Evolutionary conservation across 2,329 filamentous ascomycete species (phyloP).

Genomic region (Mycogone perniciosa): DNA sequence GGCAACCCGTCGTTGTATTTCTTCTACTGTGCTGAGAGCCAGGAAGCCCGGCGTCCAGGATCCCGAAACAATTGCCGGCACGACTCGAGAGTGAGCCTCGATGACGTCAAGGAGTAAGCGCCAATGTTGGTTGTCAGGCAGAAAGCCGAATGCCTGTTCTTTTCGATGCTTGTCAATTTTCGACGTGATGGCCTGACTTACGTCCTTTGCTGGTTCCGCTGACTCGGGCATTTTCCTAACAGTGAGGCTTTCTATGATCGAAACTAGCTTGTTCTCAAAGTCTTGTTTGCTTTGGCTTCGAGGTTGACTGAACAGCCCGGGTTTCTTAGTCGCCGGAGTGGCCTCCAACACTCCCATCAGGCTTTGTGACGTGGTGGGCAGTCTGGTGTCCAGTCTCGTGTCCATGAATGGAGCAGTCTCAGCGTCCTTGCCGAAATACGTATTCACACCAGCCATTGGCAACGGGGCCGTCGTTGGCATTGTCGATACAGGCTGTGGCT

Average conservation of each 20-base stretch:
- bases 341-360: neutral
- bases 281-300: slow-evolving; percentile 18
- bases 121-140: slow-evolving; percentile 32
- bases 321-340: neutral
- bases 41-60: slow-evolving; percentile 22
- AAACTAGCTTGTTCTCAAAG: slow-evolving; percentile 19
- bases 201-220: neutral
- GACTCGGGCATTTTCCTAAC: neutral
- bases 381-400: neutral
- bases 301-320: slow-evolving; percentile 20
- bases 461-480: slow-evolving; percentile 18
- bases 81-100: slow-evolving; percentile 24
- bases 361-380: neutral
- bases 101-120: slow-evolving; percentile 22
- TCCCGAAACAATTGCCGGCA: slow-evolving; percentile 23
- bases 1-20: slow-evolving; percentile 22
- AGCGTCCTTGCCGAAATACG: slow-evolving; percentile 26
- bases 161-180: slow-evolving; percentile 22
- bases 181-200: slow-evolving; percentile 15
- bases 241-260: neutral
- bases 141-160: slow-evolving; percentile 21
- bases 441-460: slow-evolving; percentile 31
- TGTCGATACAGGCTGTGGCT: neutral
- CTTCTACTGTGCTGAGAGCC: slow-evolving; percentile 20
- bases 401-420: neutral